A percentile compares a stretch with the other conserved stretches of the same genome.
Conservation (phyloP, 257 asterid species). For the Buddleja alternifolia region DNA sequence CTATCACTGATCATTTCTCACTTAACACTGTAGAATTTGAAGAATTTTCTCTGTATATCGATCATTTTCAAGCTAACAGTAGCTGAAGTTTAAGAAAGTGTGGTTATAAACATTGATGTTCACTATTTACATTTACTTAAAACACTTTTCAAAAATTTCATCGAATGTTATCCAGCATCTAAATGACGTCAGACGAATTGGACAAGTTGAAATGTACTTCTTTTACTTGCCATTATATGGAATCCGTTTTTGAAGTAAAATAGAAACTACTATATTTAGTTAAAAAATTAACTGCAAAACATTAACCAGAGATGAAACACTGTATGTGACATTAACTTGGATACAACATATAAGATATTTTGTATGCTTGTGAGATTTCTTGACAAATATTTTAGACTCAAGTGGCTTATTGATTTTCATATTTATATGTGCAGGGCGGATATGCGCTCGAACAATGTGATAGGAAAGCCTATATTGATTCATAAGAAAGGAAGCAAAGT, state of each 20-base stretch:
- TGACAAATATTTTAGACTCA: neutral
- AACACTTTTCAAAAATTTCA: too few relatives aligned
- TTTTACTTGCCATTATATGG: neutral
- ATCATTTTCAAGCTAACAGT: neutral
- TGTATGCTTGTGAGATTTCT: neutral
- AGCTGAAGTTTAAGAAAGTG: constrained; percentile 6
- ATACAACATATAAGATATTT: neutral
- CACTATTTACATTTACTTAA: neutral
- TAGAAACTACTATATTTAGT: neutral
- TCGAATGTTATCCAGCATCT: too few relatives aligned
- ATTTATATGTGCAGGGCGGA: constrained; percentile 63
- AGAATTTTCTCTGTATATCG: neutral
- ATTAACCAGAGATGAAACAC: neutral
- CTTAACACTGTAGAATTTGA: neutral
- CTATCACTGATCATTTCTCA: neutral
- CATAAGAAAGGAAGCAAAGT: constrained; percentile 98
- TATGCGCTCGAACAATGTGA: constrained; percentile 57
- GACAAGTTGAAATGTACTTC: neutral
- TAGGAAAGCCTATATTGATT: constrained; percentile 66
- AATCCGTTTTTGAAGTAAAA: neutral
- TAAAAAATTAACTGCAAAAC: neutral
- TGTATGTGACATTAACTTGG: neutral
- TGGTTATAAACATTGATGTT: neutral
- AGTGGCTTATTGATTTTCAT: constrained; percentile 4
- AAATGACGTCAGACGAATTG: neutral